A percentile compares a stretch with the other conserved stretches of the same genome.
Conservation (phyloP, 192 early-diverging fungal genomes). For the Coemansia sp. region DNA sequence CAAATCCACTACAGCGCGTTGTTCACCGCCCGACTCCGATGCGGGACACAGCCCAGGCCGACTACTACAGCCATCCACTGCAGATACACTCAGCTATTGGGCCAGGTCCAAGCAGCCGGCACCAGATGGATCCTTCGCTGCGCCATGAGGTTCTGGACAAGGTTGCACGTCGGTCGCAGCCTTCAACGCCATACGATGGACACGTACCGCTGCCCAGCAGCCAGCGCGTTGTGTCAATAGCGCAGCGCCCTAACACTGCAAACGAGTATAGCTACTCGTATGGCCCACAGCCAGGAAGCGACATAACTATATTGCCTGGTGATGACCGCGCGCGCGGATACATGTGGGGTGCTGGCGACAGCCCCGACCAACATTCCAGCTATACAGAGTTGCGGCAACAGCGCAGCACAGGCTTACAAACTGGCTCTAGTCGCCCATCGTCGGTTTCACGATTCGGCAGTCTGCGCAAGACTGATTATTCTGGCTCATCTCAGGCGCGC, state of each 20-base stretch:
- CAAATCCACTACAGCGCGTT: constrained; percentile 11
- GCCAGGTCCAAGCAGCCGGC: constrained; percentile 3
- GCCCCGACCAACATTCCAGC: constrained; percentile 9
- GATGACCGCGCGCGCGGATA: constrained; percentile 28
- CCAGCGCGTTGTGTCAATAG: constrained; percentile 15
- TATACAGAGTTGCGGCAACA: constrained; percentile 13
- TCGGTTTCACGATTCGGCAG: constrained; percentile 24
- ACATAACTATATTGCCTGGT: constrained; percentile 43
- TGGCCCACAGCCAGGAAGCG: constrained; percentile 6
- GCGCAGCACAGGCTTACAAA: neutral
- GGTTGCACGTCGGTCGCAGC: constrained; percentile 45
- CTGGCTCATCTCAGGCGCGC: constrained; percentile 29
- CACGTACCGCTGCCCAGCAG: constrained; percentile 15
- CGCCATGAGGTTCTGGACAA: constrained; percentile 49
- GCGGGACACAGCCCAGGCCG: constrained; percentile 11
- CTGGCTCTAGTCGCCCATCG: constrained; percentile 3
- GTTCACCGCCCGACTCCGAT: constrained; percentile 12
- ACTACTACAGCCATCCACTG: constrained; percentile 27
- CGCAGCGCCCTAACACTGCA: constrained; percentile 20
- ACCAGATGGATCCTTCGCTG: constrained; percentile 24
- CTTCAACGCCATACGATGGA: constrained; percentile 32
- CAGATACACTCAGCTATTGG: constrained; percentile 33
- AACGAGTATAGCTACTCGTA: constrained; percentile 4
- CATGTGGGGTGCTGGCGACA: constrained; percentile 17
- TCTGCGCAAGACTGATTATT: constrained; percentile 19